Conservation (phyloP, 2,329 filamentous ascomycete species). For the Mycosphaerella arachidis region DNA sequence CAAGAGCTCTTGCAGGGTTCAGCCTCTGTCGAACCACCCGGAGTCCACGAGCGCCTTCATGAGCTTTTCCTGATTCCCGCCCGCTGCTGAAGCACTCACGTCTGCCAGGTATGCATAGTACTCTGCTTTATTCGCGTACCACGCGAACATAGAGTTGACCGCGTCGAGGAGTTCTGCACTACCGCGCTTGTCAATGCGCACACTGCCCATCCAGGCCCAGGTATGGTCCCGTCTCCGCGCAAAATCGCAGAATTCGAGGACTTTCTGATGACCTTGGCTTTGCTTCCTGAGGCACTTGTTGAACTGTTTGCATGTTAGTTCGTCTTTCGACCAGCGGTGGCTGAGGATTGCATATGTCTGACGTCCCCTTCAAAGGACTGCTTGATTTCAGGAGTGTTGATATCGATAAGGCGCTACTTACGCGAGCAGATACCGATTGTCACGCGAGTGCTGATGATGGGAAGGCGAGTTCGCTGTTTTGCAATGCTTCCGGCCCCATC, state of each 20-base stretch:
- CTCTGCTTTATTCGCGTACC: slow-evolving; percentile 10
- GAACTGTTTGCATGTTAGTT: slow-evolving; percentile 18
- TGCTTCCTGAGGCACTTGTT: slow-evolving; percentile 4
- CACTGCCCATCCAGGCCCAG: slow-evolving; percentile 18
- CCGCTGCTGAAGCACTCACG: not conserved
- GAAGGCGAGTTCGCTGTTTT: too few species aligned
- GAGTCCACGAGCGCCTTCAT: not conserved
- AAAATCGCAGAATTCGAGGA: slow-evolving; percentile 4
- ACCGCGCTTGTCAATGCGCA: slow-evolving; percentile 19
- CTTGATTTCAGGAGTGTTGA: slow-evolving; percentile 10
- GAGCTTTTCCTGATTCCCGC: not conserved
- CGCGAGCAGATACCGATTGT: too few species aligned
- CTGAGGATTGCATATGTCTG: slow-evolving; percentile 22
- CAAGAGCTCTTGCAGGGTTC: not conserved
- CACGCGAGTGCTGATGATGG: too few species aligned
- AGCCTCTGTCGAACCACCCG: not conserved
- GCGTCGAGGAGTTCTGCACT: slow-evolving; percentile 16
- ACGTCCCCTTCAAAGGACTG: slow-evolving; percentile 13
- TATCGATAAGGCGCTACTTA: slow-evolving; percentile 22
- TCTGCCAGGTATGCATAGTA: slow-evolving; percentile 20
- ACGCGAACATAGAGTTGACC: slow-evolving; percentile 20
- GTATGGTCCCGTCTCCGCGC: not conserved
- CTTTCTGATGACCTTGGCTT: slow-evolving; percentile 5
- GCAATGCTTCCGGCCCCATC: not conserved
- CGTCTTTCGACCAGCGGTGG: slow-evolving; percentile 20